These are phyloP conservation scores for Tuber umbilicatum DNA, from an alignment of 495 filamentous ascomycete genomes.

Conservation along the genomic window DNA sequence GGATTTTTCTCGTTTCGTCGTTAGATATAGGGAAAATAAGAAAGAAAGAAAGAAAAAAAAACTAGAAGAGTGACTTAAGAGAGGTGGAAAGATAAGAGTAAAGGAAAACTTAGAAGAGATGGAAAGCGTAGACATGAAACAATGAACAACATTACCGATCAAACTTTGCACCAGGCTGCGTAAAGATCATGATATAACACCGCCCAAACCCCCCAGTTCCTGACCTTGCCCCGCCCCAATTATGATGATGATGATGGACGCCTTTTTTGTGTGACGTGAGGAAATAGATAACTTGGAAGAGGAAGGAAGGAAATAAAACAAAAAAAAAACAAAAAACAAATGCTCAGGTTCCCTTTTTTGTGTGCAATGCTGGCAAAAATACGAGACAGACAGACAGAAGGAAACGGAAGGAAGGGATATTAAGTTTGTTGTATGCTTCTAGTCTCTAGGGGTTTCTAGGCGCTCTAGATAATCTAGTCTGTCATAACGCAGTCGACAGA, in stretches of 20 bases:
- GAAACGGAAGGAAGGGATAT: conserved; percentile 4
- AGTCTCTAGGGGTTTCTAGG: neutral
- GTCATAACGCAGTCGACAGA: conserved; percentile 34
- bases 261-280: conserved; percentile 2
- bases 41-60: neutral
- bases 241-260: conserved; percentile 6
- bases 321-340: neutral
- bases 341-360: conserved; percentile 2
- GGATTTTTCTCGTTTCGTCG: conserved; percentile 39
- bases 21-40: conserved; percentile 22
- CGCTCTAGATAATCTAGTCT: conserved; percentile 30
- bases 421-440: neutral
- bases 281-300: neutral
- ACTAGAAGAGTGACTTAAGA: neutral
- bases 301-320: conserved; percentile 4
- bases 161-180: conserved; percentile 39
- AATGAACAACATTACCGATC: conserved; percentile 37
- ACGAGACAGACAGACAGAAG: neutral
- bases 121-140: conserved; percentile 1
- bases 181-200: conserved; percentile 28
- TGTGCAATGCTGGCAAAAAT: conserved; percentile 1
- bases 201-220: neutral
- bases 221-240: conserved; percentile 1
- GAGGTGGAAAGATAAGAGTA: neutral
- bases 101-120: neutral